Evolutionary conservation across 1,284 basidiomycete species (phyloP), one percentile per base, ranked within the genome.

Genomic region (Puccinia coronata): DNA sequence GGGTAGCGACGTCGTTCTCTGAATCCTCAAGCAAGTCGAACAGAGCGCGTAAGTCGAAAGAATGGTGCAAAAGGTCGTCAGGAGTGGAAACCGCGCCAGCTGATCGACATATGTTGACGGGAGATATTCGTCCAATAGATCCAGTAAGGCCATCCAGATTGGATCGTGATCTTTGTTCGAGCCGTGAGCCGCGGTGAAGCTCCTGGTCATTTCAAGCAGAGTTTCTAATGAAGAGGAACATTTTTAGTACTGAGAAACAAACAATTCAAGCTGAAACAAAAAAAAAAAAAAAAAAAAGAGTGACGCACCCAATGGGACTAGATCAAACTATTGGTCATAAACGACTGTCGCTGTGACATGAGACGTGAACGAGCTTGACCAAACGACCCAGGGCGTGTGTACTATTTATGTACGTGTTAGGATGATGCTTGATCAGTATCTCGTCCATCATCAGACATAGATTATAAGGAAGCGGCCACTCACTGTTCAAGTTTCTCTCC

Each of bases 131-230:
- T 67, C 36, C 1, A 25, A 43, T 28, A 47, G 28, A 67, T 67
- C 39, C 47, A 43, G 63, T 20, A 67, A 39, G 39, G 41, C 63
- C 63, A 36, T 67, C 63, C n/a, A 43, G n/a, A 67, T 67, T 28
- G 63, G 47, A 28, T 43, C 63, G 9, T 43, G 41, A 16, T 43
- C 39, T 47, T 47, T 18, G 1, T 67, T 67, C n/a, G 41, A 14
- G 63, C 63, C 41, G 41, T 67, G 47, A 43, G 23, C 9, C 14
- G 41, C 25, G 23, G 63, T 67, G 36, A 47, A 67, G 23, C 39
- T 67, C 16, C n/a, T n/a, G 39, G 47, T 67, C 12, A 43, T 67
- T 25, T 23, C 5, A 12, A 41, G n/a, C n/a, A n/a, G 41, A 47
- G 25, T 4, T 47, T 28, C 39, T 41, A 41, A 61, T 67, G 39